Conservation (phyloP, 2,329 filamentous ascomycete species). For the Exophiala phaeomuriformis region DNA sequence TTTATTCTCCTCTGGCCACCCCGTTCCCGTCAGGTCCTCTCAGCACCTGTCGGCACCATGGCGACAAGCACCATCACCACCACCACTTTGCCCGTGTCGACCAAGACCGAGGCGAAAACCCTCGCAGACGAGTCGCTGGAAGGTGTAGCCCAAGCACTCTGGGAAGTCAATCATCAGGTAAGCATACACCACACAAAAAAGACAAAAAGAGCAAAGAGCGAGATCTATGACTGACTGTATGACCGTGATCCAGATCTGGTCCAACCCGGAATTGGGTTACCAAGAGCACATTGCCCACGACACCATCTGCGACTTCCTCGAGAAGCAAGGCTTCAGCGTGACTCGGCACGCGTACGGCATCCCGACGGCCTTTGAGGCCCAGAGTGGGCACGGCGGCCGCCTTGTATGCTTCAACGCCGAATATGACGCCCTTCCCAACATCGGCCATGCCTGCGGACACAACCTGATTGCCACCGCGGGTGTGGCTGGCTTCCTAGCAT, state of each 20-base stretch:
- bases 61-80: no score
- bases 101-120: not conserved
- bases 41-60: no score
- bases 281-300: conserved; percentile 48
- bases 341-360: conserved; percentile 47
- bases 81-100: no score
- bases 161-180: conserved; percentile 6
- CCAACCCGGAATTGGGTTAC: conserved; percentile 48
- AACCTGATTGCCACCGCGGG: conserved; percentile 36
- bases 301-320: conserved; percentile 41
- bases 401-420: conserved; percentile 36
- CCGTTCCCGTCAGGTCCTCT: no score
- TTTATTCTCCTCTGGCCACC: no score
- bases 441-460: conserved; percentile 39
- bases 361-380: conserved; percentile 46
- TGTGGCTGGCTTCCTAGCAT: conserved; percentile 33
- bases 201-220: no score
- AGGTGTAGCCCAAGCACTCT: not conserved
- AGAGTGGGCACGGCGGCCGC: conserved; percentile 36
- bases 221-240: no score
- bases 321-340: conserved; percentile 41
- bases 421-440: conserved; percentile 38
- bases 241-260: conserved; percentile 31
- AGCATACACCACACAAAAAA: no score
- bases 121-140: not conserved